These are phyloP conservation scores for Wallacemonas sp. DNA, from an alignment of 208 protist genomes.

Conservation along the genomic window DNA sequence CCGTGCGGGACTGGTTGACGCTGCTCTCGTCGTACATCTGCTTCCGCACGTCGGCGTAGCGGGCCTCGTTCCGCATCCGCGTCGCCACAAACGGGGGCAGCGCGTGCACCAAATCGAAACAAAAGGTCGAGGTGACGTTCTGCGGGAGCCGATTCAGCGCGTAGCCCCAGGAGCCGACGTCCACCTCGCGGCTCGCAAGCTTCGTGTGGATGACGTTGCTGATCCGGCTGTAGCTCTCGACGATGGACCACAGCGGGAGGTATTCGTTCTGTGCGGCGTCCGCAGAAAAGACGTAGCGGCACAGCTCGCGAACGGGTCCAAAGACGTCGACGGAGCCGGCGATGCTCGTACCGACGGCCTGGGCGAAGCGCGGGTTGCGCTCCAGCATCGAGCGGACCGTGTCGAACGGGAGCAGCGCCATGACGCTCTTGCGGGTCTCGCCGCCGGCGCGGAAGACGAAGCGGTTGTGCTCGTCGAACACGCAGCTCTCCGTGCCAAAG, in stretches of 20 bases:
- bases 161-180: conserved; percentile 89
- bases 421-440: conserved; percentile 54
- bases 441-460: conserved; percentile 58
- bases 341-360: conserved; percentile 66
- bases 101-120: conserved; percentile 79
- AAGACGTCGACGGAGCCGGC: conserved; percentile 70
- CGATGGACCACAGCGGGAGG: conserved; percentile 77
- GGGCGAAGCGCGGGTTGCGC: conserved; percentile 59
- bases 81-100: conserved; percentile 83
- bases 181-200: conserved; percentile 66
- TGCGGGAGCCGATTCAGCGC: conserved; percentile 75
- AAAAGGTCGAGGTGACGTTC: conserved; percentile 84
- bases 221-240: conserved; percentile 80
- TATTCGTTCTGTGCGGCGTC: conserved; percentile 73
- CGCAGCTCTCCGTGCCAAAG: conserved; percentile 73
- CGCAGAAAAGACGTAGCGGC: conserved; percentile 77
- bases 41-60: conserved; percentile 67
- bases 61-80: conserved; percentile 70
- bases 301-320: conserved; percentile 74
- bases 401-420: conserved; percentile 61
- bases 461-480: conserved; percentile 55
- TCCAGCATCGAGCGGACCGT: conserved; percentile 39
- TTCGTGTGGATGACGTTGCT: conserved; percentile 90
- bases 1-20: conserved; percentile 34
- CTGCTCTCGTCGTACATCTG: conserved; percentile 21